These are phyloP conservation scores for Metschnikowia cubensis DNA, from an alignment of 805 yeast species.

Conservation along the genomic window DNA sequence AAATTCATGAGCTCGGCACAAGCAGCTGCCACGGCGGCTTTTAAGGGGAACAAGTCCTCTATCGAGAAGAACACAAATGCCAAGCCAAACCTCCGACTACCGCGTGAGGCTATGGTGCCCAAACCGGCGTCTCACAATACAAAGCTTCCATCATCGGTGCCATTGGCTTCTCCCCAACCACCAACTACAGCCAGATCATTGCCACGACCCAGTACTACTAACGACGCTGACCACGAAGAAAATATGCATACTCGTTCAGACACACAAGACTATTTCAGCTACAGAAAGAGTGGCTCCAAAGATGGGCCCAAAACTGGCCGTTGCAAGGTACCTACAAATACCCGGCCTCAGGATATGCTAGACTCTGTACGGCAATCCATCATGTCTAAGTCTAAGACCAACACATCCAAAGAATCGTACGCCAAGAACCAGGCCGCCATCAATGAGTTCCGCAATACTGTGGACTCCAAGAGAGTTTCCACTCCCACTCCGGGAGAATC, in stretches of 20 bases:
- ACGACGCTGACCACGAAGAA: not conserved
- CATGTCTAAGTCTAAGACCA: conserved; percentile 24
- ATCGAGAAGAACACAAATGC: not conserved
- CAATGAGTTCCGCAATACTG: conserved; percentile 33
- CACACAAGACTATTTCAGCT: conserved; percentile 10
- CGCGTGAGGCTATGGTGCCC: not conserved
- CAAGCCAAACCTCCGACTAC: conserved; percentile 7
- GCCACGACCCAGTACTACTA: not conserved
- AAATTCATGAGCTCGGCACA: conserved; percentile 26
- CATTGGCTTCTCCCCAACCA: not conserved
- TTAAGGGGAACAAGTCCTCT: conserved; percentile 21
- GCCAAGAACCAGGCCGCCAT: conserved; percentile 22
- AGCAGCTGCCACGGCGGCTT: conserved; percentile 45
- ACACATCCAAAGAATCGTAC: conserved; percentile 15
- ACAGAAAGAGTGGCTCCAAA: conserved; percentile 1
- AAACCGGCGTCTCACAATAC: not conserved
- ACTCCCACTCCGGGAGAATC: conserved; percentile 11
- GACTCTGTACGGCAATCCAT: conserved; percentile 28
- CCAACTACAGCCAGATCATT: not conserved
- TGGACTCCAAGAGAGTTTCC: conserved; percentile 31
- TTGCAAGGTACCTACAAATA: conserved; percentile 7
- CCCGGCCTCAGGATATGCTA: conserved; percentile 29
- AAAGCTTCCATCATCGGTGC: not conserved
- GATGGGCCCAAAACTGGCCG: conserved; percentile 8
- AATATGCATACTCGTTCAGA: not conserved